Conservation (phyloP, 2,329 filamentous ascomycete species). For the Aspergillus japonicus region DNA sequence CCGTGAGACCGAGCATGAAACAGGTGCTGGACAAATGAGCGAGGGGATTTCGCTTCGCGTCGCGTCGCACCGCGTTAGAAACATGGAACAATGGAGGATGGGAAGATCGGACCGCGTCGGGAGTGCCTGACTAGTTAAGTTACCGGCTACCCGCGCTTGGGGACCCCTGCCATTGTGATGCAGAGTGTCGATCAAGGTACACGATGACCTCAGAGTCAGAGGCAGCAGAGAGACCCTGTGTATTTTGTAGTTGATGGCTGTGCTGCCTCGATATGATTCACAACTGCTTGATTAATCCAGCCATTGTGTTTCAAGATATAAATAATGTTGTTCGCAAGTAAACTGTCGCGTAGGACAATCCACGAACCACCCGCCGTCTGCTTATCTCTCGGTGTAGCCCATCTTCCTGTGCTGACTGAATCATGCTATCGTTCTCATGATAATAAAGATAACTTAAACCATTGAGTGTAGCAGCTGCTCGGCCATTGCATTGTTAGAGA, state of each 20-base stretch:
- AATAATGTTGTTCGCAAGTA: too few species aligned
- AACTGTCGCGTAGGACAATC: too few species aligned
- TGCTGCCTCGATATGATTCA: too few species aligned
- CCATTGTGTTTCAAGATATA: too few species aligned
- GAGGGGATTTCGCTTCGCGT: background rate
- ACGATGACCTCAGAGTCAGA: background rate
- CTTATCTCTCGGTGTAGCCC: too few species aligned
- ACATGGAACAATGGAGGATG: background rate
- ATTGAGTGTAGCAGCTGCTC: too few species aligned
- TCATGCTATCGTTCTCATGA: too few species aligned
- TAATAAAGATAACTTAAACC: too few species aligned
- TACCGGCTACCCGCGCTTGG: background rate
- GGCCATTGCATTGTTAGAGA: too few species aligned
- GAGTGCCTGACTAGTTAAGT: constrained; percentile 4
- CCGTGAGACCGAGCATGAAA: background rate
- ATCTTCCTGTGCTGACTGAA: too few species aligned
- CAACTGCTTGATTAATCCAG: too few species aligned
- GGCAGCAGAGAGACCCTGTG: background rate
- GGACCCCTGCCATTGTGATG: background rate
- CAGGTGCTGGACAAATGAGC: background rate
- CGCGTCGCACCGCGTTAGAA: background rate
- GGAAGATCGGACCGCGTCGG: background rate
- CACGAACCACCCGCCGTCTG: too few species aligned
- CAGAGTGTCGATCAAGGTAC: background rate
- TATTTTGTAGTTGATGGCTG: background rate